phyloP scores from a whole-genome alignment of 345 rosid species.

The Theobroma cacao region DNA sequence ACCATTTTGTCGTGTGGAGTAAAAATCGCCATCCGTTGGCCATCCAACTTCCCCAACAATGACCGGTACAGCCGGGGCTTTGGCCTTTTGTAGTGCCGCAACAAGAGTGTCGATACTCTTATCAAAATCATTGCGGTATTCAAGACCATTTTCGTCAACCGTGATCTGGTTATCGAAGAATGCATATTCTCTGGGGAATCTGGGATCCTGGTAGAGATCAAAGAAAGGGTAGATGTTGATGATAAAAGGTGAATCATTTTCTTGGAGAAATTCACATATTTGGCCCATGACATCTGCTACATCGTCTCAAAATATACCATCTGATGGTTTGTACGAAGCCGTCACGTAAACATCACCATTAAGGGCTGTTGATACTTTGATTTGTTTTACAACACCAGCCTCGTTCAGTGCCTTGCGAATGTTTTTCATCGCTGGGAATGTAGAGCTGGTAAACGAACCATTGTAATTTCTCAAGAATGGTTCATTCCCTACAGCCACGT shows the following conservation, averaged over 20 bases:
- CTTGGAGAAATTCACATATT: slow-evolving; percentile 38
- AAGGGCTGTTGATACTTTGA: slow-evolving; percentile 66
- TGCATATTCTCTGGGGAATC: slow-evolving; percentile 70
- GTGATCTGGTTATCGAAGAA: slow-evolving; percentile 39
- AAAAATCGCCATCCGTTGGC: slow-evolving; percentile 70
- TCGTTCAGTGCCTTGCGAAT: slow-evolving; percentile 62
- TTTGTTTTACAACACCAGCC: slow-evolving; percentile 47
- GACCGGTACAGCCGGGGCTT: slow-evolving; percentile 40
- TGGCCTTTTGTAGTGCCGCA: slow-evolving; percentile 49
- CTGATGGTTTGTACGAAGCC: slow-evolving; percentile 52
- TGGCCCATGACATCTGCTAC: slow-evolving; percentile 36
- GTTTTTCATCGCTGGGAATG: slow-evolving; percentile 67
- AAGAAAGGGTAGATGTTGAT: slow-evolving; percentile 91
- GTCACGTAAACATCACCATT: slow-evolving; percentile 84
- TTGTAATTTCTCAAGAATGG: slow-evolving; percentile 76
- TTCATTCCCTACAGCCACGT: slow-evolving; percentile 87
- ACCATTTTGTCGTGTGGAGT: slow-evolving; percentile 37
- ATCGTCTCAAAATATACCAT: slow-evolving; percentile 52
- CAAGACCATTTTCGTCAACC: slow-evolving; percentile 29
- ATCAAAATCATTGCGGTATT: slow-evolving; percentile 65
- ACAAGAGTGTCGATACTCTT: slow-evolving; percentile 80
- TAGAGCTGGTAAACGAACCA: slow-evolving; percentile 35
- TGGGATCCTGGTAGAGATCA: slow-evolving; percentile 50
- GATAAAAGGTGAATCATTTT: slow-evolving; percentile 53
- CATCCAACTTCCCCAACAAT: slow-evolving; percentile 91